A percentile compares a stretch with the other conserved stretches of the same genome.
These are phyloP conservation scores for Hymenoscyphus fructigenus DNA, from an alignment of 2,329 filamentous ascomycete genomes.

Conservation along the genomic window DNA sequence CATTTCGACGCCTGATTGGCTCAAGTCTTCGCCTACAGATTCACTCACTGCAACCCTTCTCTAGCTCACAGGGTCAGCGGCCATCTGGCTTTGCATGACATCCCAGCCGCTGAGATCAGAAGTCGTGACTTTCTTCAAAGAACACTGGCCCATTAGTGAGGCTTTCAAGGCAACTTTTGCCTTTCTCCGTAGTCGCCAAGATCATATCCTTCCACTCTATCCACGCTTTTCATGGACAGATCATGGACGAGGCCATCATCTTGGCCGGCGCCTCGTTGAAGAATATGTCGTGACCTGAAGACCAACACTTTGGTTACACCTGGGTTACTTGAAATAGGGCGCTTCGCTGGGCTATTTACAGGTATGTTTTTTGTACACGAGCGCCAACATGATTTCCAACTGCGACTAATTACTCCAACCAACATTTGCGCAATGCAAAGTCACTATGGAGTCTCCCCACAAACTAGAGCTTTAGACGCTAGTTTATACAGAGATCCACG, in stretches of 20 bases:
- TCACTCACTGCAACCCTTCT: background rate
- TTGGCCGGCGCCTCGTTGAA: slow-evolving; percentile 13
- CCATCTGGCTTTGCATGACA: slow-evolving; percentile 4
- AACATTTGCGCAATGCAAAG: background rate
- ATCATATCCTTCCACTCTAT: background rate
- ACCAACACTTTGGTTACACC: slow-evolving; percentile 9
- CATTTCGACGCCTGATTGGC: background rate
- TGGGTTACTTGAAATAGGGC: slow-evolving; percentile 10
- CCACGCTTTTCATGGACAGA: background rate
- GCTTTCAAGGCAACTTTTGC: background rate
- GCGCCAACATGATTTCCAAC: slow-evolving; percentile 7
- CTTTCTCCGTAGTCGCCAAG: background rate
- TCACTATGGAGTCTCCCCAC: background rate
- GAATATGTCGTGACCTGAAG: slow-evolving; percentile 9
- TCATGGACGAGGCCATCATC: background rate
- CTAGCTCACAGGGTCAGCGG: background rate
- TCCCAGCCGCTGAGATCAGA: slow-evolving; percentile 10
- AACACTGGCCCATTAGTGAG: background rate
- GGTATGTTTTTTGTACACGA: slow-evolving; percentile 2
- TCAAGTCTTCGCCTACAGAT: background rate
- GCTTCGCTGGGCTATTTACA: slow-evolving; percentile 13
- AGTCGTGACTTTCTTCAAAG: background rate
- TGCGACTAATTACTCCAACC: slow-evolving; percentile 2
- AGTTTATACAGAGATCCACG: background rate
- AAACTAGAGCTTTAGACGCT: background rate